Base-by-base conservation (phyloP, 169 alveolate species). In the Cyclospora cayetanensis region DNA sequence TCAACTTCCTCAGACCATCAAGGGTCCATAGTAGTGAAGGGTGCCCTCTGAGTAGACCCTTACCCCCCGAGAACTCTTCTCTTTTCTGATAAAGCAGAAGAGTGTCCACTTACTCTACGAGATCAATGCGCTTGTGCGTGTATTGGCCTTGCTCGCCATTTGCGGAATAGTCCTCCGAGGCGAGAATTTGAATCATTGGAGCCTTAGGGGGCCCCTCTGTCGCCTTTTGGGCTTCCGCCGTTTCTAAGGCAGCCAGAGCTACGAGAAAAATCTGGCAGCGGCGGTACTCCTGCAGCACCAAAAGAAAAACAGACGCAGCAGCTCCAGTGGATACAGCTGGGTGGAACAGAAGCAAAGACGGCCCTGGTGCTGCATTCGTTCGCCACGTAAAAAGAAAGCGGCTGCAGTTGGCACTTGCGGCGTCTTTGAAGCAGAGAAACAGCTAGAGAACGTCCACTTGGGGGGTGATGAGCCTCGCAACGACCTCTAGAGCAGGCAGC, bases 181-280 rank as follows among this genome's bases (percentile, higher is more conserved):
- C 88, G 22, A 92, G 83, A 20, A 94, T 42, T 31, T 93, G 89
- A 46, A 94, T 50, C 22, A 92, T 77, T 72, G 80, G 91, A 66
- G 80, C 87, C 29, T 46, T 37, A 1, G 90, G 91, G 65, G 65
- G 43, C 46, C 53, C 88, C 27, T 42, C 72, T 27, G 65, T 46
- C 34, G 88, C 88, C 46, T 50, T 83, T 29, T 70, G 83, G 20
- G 83, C 83, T 39, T 52, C 90, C 9, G 93, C 43, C 52, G 93
- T 94, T 46, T 94, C 95, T 46, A 92, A 31, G 50, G 94, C 65
- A 29, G 93, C 95, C 55, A 77, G 91, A 7, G 96, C 94, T 37
- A 94, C 92, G 42, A 94, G 68, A 74, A 92, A 92, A 11, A 90
- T 72, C 88, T 94, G 95, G 55, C 95, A 92, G 11, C 89, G 66